Percentiles rank a stretch among this genome's conserved stretches.
Evolutionary conservation across 495 filamentous ascomycete genomes (phyloP).

Genomic region (Aspergillus wentii): DNA sequence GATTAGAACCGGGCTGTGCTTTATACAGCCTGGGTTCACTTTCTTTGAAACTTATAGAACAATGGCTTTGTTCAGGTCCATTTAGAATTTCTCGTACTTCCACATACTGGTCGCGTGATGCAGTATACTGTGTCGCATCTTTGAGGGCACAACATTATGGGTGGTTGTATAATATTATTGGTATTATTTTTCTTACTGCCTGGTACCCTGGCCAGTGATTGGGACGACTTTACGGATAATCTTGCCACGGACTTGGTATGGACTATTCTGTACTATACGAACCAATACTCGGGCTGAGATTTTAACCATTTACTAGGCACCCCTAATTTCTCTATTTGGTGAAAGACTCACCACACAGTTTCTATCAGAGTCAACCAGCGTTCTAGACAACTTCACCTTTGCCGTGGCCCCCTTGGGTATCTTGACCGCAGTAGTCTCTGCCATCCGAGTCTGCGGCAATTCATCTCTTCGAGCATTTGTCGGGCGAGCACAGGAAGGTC

Average conservation of each 20-base stretch:
- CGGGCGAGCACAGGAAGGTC: slow-evolving; percentile 43
- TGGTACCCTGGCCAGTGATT: slow-evolving; percentile 20
- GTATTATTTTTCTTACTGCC: slow-evolving; percentile 12
- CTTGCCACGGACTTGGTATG: slow-evolving; percentile 42
- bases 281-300: not conserved
- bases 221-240: slow-evolving; percentile 52
- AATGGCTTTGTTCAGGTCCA: too few relatives aligned
- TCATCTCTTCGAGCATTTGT: slow-evolving; percentile 48
- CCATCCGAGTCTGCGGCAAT: slow-evolving; percentile 49
- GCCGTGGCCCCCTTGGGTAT: slow-evolving; percentile 51
- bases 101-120: too few relatives aligned
- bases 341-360: slow-evolving; percentile 55
- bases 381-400: slow-evolving; percentile 50
- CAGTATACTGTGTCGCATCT: too few relatives aligned
- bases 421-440: slow-evolving; percentile 47
- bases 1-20: too few relatives aligned
- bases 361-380: slow-evolving; percentile 45
- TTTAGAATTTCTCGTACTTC: too few relatives aligned
- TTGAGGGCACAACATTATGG: too few relatives aligned
- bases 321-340: slow-evolving; percentile 50
- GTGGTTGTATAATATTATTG: slow-evolving; percentile 9
- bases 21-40: too few relatives aligned
- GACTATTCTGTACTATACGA: not conserved
- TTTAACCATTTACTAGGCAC: slow-evolving; percentile 24
- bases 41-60: too few relatives aligned